Conservation (phyloP, 257 asterid species). For the Penstemon newberryi region DNA sequence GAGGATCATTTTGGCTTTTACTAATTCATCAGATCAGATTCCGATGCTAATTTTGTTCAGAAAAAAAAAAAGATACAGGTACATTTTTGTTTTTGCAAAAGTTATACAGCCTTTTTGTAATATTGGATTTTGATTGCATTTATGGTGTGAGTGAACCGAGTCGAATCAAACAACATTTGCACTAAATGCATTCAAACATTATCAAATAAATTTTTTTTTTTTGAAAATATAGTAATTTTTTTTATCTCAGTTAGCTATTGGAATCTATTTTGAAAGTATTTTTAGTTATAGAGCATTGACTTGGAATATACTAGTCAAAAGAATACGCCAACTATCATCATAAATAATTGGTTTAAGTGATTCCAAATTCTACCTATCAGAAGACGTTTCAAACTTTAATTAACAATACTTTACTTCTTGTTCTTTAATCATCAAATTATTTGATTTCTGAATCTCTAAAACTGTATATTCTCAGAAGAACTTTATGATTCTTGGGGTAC, state of each 20-base stretch:
- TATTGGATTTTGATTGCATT: too few species aligned
- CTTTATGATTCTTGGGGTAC: too few species aligned
- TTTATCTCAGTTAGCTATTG: not conserved
- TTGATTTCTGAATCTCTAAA: not conserved
- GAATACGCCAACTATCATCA: conserved; percentile 23
- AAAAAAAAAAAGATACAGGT: too few species aligned
- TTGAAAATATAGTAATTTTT: not conserved
- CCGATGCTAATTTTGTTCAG: too few species aligned
- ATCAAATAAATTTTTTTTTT: not conserved
- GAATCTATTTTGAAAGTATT: not conserved
- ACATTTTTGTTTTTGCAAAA: too few species aligned
- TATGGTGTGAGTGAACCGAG: too few species aligned
- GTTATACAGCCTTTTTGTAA: too few species aligned
- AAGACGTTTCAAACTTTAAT: conserved; percentile 1
- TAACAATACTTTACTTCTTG: not conserved
- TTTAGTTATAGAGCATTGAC: conserved; percentile 20
- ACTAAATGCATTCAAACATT: not conserved
- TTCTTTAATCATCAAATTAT: too few species aligned
- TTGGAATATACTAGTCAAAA: conserved; percentile 38
- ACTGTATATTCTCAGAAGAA: not conserved
- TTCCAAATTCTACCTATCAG: conserved; percentile 22
- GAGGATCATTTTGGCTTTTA: not conserved
- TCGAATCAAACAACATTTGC: not conserved
- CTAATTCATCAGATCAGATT: too few species aligned
- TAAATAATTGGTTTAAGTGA: conserved; percentile 18